Evolutionary conservation across 2,329 filamentous ascomycete genomes (phyloP).

Genomic region (Colletotrichum kahawae): DNA sequence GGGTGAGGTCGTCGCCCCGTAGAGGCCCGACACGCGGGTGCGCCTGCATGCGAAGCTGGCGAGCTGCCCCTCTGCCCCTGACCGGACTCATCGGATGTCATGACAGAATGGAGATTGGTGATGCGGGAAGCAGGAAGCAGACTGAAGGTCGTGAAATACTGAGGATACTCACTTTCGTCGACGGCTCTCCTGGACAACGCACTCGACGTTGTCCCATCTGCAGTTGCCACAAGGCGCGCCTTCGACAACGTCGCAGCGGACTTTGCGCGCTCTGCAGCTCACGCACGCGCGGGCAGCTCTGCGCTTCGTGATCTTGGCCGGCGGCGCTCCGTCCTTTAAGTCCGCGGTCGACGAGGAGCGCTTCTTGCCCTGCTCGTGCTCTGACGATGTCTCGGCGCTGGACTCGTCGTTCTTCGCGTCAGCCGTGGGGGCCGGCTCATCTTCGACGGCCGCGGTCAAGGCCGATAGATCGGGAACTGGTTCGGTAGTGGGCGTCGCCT

Average conservation of each 20-base stretch:
- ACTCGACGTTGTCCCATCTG: slow-evolving; percentile 79
- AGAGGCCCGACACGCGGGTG: neutral
- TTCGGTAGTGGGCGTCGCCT: slow-evolving; percentile 1
- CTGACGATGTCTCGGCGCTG: slow-evolving; percentile 8
- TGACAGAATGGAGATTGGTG: neutral
- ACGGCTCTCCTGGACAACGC: slow-evolving; percentile 80
- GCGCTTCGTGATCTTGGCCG: slow-evolving; percentile 69
- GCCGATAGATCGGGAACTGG: slow-evolving; percentile 6
- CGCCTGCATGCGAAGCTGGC: neutral
- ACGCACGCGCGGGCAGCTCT: slow-evolving; percentile 92
- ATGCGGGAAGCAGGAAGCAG: neutral
- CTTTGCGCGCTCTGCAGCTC: slow-evolving; percentile 86
- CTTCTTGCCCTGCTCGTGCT: slow-evolving; percentile 22
- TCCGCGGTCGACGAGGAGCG: slow-evolving; percentile 17
- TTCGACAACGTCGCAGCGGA: slow-evolving; percentile 92
- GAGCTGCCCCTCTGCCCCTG: neutral
- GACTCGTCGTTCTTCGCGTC: slow-evolving; percentile 12
- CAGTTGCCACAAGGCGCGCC: slow-evolving; percentile 89
- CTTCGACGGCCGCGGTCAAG: neutral
- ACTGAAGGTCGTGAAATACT: neutral
- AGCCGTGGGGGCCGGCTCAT: neutral
- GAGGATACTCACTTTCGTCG: slow-evolving; percentile 75
- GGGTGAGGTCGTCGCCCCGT: neutral
- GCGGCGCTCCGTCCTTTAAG: slow-evolving; percentile 22
- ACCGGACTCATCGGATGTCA: neutral